phyloP scores from a whole-genome alignment of 441 rosid species.

The Gossypium schwendimanii region DNA sequence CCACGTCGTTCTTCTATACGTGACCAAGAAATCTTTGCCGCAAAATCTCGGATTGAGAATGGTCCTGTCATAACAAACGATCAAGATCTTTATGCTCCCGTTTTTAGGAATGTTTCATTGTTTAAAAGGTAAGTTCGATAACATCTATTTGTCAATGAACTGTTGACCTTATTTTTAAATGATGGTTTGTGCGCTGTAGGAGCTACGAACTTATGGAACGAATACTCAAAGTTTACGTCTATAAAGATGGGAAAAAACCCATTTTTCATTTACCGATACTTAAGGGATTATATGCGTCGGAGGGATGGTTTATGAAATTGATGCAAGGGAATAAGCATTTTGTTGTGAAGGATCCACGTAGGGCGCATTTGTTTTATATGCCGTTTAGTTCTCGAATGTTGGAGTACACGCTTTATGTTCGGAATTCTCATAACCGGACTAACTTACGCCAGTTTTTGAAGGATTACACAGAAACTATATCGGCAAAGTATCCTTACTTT shows the following conservation, averaged over 20 bases:
- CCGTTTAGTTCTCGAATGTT: slow-evolving; percentile 74
- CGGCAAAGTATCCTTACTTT: slow-evolving; percentile 58
- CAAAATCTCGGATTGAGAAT: slow-evolving; percentile 57
- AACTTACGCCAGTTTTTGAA: slow-evolving; percentile 53
- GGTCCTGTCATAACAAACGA: slow-evolving; percentile 39
- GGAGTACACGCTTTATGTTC: slow-evolving; percentile 54
- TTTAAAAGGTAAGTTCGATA: slow-evolving; percentile 51
- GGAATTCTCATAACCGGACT: slow-evolving; percentile 69
- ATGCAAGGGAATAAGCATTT: slow-evolving; percentile 57
- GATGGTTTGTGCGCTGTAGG: slow-evolving; percentile 32
- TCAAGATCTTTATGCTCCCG: slow-evolving; percentile 68
- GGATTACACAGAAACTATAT: slow-evolving; percentile 45
- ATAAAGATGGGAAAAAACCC: slow-evolving; percentile 58
- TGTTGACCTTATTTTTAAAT: neutral
- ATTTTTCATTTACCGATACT: slow-evolving; percentile 62
- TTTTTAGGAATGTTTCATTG: slow-evolving; percentile 75
- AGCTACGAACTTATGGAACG: slow-evolving; percentile 70
- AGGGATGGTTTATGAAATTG: slow-evolving; percentile 81
- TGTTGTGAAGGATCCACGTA: slow-evolving; percentile 53
- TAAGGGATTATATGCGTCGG: slow-evolving; percentile 71
- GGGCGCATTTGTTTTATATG: slow-evolving; percentile 63
- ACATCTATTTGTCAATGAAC: neutral
- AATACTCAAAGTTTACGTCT: slow-evolving; percentile 49
- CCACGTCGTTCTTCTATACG: slow-evolving; percentile 71
- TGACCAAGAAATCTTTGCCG: slow-evolving; percentile 63